These are phyloP conservation scores for Geosmithia morbida DNA, from an alignment of 2,329 filamentous ascomycete species.

Conservation along the genomic window DNA sequence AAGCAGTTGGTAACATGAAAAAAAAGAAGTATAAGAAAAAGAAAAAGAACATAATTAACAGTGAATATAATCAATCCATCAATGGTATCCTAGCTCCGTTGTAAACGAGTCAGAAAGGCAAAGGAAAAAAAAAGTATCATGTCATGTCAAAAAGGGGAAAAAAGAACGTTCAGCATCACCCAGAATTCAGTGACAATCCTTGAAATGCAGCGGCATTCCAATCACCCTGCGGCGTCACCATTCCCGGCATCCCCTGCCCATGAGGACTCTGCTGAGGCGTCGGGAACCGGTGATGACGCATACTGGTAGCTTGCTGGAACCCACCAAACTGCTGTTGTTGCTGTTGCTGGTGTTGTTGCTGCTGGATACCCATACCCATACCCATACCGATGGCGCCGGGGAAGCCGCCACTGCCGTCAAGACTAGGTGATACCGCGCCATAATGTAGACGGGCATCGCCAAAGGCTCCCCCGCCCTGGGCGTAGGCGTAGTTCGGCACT, in stretches of 20 bases:
- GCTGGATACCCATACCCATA: background rate
- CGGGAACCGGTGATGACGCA: slow-evolving; percentile 29
- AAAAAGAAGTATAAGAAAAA: background rate
- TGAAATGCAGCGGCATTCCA: slow-evolving; percentile 50
- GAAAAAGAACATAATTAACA: too few species aligned
- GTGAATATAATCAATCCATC: too few species aligned
- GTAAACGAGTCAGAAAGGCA: background rate
- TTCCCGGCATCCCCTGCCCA: too few species aligned
- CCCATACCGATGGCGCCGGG: too few species aligned
- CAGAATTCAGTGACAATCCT: slow-evolving; percentile 56
- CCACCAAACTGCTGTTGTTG: background rate
- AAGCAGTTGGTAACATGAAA: background rate
- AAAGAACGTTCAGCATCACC: too few species aligned
- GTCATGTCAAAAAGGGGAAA: background rate
- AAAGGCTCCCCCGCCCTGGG: slow-evolving; percentile 12
- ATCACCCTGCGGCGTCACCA: slow-evolving; percentile 28
- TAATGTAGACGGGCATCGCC: slow-evolving; percentile 15
- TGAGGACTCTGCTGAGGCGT: slow-evolving; percentile 15
- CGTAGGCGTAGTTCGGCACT: slow-evolving; percentile 20
- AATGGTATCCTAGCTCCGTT: too few species aligned
- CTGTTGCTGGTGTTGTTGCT: background rate
- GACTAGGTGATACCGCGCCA: slow-evolving; percentile 11
- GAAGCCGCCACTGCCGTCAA: slow-evolving; percentile 7
- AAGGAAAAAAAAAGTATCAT: too few species aligned
- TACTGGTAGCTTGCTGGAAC: slow-evolving; percentile 12